phyloP scores from a whole-genome alignment of 2,329 filamentous ascomycete genomes.

The Laburnicola sp. region DNA sequence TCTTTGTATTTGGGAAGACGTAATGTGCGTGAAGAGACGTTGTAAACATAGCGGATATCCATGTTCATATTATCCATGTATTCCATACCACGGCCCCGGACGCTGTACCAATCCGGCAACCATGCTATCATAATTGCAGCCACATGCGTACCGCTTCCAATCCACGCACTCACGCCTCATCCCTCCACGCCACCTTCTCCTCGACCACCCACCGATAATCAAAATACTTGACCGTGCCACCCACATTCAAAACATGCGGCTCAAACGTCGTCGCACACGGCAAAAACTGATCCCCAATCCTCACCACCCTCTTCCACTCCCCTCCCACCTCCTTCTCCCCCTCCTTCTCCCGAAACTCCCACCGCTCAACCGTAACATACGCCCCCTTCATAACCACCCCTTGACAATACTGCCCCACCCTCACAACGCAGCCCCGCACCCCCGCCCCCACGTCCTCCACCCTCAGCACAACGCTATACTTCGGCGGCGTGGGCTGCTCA shows the following conservation, averaged over 20 bases:
- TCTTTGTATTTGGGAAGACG: slow-evolving; percentile 74
- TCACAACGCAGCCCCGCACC: slow-evolving; percentile 56
- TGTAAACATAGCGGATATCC: no score
- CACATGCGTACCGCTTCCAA: no score
- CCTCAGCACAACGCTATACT: slow-evolving; percentile 47
- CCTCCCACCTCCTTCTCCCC: slow-evolving; percentile 13
- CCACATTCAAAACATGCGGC: slow-evolving; percentile 32
- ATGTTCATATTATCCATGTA: no score
- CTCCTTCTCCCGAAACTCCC: slow-evolving; percentile 48
- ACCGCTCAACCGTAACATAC: slow-evolving; percentile 57
- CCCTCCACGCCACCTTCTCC: slow-evolving; percentile 38
- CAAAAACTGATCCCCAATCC: slow-evolving; percentile 46
- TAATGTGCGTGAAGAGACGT: slow-evolving; percentile 18
- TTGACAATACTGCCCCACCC: slow-evolving; percentile 60
- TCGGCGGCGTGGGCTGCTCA: slow-evolving; percentile 9
- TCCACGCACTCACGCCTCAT: no score
- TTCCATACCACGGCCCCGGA: no score
- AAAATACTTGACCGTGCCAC: slow-evolving; percentile 35
- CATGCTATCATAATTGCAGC: no score
- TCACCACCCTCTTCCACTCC: slow-evolving; percentile 44
- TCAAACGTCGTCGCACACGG: slow-evolving; percentile 47
- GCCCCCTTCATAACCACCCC: slow-evolving; percentile 56
- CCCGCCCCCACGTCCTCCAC: slow-evolving; percentile 33
- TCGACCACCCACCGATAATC: slow-evolving; percentile 46
- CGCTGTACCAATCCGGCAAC: no score